Conservation (phyloP, 2,329 filamentous ascomycete genomes). For the Aspergillus novofumigatus region DNA sequence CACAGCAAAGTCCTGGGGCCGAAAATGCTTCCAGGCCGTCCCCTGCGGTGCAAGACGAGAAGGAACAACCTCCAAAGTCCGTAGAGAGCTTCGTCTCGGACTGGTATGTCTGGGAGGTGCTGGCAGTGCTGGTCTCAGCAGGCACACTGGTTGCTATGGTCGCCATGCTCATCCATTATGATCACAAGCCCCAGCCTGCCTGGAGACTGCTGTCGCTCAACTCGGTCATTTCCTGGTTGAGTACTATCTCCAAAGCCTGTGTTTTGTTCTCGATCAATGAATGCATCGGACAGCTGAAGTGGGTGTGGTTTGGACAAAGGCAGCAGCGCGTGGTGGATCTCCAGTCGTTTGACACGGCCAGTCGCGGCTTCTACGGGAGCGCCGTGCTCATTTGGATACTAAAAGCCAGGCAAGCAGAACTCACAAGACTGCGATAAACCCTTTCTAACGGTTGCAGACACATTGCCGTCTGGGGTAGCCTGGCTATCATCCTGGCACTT, state of each 20-base stretch:
- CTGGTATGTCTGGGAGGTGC: background rate
- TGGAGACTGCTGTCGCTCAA: slow-evolving; percentile 13
- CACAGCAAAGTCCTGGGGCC: too few species aligned
- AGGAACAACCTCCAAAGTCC: too few species aligned
- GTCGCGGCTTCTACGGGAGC: slow-evolving; percentile 10
- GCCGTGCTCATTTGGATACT: slow-evolving; percentile 9
- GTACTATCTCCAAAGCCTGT: slow-evolving; percentile 10
- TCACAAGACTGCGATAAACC: too few species aligned
- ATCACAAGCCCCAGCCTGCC: slow-evolving; percentile 9
- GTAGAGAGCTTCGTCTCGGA: background rate
- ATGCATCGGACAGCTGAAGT: slow-evolving; percentile 14
- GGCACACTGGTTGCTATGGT: slow-evolving; percentile 6
- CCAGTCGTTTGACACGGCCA: slow-evolving; percentile 11
- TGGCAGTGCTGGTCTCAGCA: background rate
- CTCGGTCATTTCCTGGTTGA: slow-evolving; percentile 14
- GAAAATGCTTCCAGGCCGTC: too few species aligned
- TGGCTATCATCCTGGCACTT: slow-evolving; percentile 9
- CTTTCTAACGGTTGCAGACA: slow-evolving; percentile 3
- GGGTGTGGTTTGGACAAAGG: slow-evolving; percentile 14
- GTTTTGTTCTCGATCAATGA: slow-evolving; percentile 10
- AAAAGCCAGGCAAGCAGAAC: background rate
- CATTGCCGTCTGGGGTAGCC: slow-evolving; percentile 9
- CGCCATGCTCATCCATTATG: slow-evolving; percentile 4
- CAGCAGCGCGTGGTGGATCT: slow-evolving; percentile 6
- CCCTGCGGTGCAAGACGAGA: too few species aligned